phyloP scores from a whole-genome alignment of 257 asterid genomes.

The Anisodus acutangulus region DNA sequence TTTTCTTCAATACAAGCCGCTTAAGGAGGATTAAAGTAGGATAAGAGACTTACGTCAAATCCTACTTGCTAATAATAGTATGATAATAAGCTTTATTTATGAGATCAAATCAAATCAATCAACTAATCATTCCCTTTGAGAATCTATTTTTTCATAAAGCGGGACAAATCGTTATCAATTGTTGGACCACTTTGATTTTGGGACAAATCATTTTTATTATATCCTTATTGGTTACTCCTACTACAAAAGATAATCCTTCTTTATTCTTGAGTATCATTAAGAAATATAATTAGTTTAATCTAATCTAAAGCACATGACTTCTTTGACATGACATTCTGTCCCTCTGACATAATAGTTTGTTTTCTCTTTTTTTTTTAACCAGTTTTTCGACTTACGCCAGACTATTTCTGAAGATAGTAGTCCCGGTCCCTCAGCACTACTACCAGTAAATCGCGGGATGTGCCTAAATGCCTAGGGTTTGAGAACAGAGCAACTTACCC shows the following conservation, averaged over 20 bases:
- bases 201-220: constrained; percentile 10
- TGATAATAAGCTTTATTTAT: not conserved
- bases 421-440: too few relatives aligned
- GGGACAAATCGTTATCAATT: not conserved
- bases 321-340: constrained; percentile 25
- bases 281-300: constrained; percentile 25
- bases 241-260: not conserved
- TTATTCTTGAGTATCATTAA: constrained; percentile 12
- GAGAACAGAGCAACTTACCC: too few relatives aligned
- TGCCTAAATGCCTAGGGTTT: too few relatives aligned
- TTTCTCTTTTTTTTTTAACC: too few relatives aligned
- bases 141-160: constrained; percentile 17
- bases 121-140: constrained; percentile 41
- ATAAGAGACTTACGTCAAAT: not conserved
- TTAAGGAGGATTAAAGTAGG: not conserved
- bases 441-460: too few relatives aligned
- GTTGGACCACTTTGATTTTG: constrained; percentile 11
- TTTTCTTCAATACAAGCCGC: not conserved
- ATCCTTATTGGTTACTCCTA: constrained; percentile 1
- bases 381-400: too few relatives aligned
- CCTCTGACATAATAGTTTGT: not conserved
- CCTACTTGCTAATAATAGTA: not conserved
- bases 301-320: constrained; percentile 28
- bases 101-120: constrained; percentile 38
- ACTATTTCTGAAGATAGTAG: too few relatives aligned